Percentiles rank a stretch among this genome's conserved stretches.
Evolutionary conservation across 1,139 yeast species (phyloP).

Genomic region (Protomyces gravidus): DNA sequence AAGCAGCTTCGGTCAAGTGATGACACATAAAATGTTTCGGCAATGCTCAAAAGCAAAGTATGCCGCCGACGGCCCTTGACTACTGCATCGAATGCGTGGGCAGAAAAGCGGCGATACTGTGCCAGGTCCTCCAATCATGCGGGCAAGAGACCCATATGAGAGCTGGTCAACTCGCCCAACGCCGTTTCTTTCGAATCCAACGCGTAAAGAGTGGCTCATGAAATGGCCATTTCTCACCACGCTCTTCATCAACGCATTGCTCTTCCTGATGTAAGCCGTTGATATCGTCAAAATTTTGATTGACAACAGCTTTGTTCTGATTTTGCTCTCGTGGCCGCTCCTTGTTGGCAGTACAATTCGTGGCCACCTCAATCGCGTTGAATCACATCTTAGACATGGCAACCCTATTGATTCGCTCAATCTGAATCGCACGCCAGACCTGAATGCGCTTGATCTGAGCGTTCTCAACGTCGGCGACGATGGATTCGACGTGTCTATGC

Average conservation of each 20-base stretch:
- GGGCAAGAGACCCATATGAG: background rate
- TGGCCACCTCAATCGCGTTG: background rate
- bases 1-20: no score
- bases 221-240: background rate
- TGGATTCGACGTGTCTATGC: background rate
- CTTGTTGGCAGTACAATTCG: background rate
- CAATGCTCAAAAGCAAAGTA: no score
- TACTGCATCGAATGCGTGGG: no score
- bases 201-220: background rate
- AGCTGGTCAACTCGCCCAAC: background rate
- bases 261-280: background rate
- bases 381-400: background rate
- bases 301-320: background rate
- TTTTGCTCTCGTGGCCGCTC: background rate
- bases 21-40: no score
- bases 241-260: background rate
- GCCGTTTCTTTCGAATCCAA: background rate
- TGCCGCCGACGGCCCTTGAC: no score
- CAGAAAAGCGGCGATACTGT: no score
- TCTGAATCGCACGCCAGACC: background rate
- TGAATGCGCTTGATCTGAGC: background rate
- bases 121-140: no score
- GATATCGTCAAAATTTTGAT: no score
- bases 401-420: background rate
- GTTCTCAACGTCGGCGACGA: background rate